Base-by-base conservation (phyloP, 1,284 basidiomycete genomes). In the Sanghuangporus baumii region DNA sequence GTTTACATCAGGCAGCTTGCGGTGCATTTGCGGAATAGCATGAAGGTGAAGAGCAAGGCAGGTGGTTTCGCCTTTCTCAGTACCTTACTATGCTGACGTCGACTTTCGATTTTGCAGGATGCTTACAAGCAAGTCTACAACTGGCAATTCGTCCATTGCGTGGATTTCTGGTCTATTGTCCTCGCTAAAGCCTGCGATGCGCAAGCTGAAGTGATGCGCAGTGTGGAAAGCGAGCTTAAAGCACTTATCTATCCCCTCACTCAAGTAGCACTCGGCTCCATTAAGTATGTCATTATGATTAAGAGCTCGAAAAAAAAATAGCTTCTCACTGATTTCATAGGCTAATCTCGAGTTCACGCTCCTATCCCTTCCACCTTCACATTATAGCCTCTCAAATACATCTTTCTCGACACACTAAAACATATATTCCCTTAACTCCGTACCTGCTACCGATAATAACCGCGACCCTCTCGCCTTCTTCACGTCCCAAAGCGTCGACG, bases 161-260 rank as follows among this genome's bases (percentile, higher is more conserved):
- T 99, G 67, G 97, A 99, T 78, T 98, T 99, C 71, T 99, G 97
- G 97, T 85, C 87, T 56, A 81, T 94, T 58, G 93, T 98, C 2
- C 81, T 98, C n/a, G 88, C 87, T 6, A 81, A 87, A 38, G 89
- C 93, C 14, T 94, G 90, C 68, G 85, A 88, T 71, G 76, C 79
- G 37, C 77, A 87, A 68, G 78, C 79, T 0, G 79, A 85, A 65
- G 70, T 73, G 3, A 80, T 81, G 56, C 77, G 76, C 37, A 81
- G 81, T 9, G 76, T 83, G 64, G 88, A 90, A 70, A 94, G 88
- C 71, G 89, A 92, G 63, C 80, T 99, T 65, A 86, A 88, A 72
- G 86, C 94, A 16, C 80, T 99, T 65, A 88, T 99, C 63, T 99
- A 98, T 74, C 97, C 97, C 7, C 82, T 99, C 6, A 93, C 96